A percentile compares a stretch with the other conserved stretches of the same genome.
phyloP scores from a whole-genome alignment of 805 yeast species.

The Saccharomycopsis sp. region DNA sequence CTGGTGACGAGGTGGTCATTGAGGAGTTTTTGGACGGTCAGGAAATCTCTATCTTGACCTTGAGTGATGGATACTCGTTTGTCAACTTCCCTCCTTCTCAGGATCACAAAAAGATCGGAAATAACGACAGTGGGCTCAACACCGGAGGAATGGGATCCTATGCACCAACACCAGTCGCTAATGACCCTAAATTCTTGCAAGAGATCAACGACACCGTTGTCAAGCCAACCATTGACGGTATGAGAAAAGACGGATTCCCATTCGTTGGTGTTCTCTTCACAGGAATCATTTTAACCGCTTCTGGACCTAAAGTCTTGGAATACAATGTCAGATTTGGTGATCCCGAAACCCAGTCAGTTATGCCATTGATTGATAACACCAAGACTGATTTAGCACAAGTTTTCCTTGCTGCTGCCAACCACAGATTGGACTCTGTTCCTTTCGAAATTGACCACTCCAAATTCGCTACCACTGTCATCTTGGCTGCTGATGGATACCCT shows the following conservation, averaged over 20 bases:
- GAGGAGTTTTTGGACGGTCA: conserved; percentile 97
- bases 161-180: conserved; percentile 95
- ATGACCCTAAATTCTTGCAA: conserved; percentile 54
- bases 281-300: conserved; percentile 84
- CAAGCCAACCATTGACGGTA: conserved; percentile 89
- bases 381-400: conserved; percentile 86
- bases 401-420: conserved; percentile 90
- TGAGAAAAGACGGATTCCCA: conserved; percentile 93
- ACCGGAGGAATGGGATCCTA: conserved; percentile 99
- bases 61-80: conserved; percentile 89
- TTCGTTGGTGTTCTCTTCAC: conserved; percentile 94
- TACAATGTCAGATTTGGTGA: conserved; percentile 98
- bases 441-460: conserved; percentile 47
- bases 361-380: conserved; percentile 73
- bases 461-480: conserved; percentile 85
- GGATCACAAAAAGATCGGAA: conserved; percentile 93
- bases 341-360: conserved; percentile 96
- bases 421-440: conserved; percentile 78
- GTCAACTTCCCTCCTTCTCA: conserved; percentile 94
- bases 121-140: conserved; percentile 89
- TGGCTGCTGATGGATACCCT: conserved; percentile 98
- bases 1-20: conserved; percentile 92
- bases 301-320: conserved; percentile 92
- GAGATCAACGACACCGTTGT: conserved; percentile 70
- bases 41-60: conserved; percentile 86